Evolutionary conservation across 805 yeast genomes (phyloP).

Genomic region (Lipomyces chichibuensis): DNA sequence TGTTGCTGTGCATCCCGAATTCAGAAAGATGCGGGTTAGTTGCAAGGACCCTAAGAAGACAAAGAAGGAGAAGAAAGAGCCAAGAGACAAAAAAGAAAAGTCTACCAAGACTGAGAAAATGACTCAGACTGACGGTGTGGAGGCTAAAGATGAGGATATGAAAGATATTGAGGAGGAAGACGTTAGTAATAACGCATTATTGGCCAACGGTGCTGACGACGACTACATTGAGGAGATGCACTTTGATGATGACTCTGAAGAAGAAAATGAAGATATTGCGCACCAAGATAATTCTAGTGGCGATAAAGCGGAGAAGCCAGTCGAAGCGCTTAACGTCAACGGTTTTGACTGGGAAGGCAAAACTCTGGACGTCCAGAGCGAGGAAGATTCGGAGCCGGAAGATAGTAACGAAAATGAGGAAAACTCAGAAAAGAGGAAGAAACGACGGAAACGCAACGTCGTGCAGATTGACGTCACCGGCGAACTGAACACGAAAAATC

Average conservation of each 20-base stretch:
- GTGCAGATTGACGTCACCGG: conserved; percentile 79
- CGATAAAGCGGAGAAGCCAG: conserved; percentile 42
- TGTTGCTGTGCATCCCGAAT: conserved; percentile 57
- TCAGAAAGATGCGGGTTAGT: conserved; percentile 65
- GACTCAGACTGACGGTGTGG: conserved; percentile 44
- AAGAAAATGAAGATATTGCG: conserved; percentile 44
- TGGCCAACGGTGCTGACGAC: conserved; percentile 38
- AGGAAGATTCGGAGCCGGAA: conserved; percentile 42
- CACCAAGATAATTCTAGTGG: conserved; percentile 41
- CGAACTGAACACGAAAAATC: conserved; percentile 79
- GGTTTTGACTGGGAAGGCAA: conserved; percentile 97
- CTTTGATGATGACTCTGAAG: conserved; percentile 40
- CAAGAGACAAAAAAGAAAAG: conserved; percentile 27
- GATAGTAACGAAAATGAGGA: conserved; percentile 39
- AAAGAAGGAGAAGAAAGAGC: conserved; percentile 35
- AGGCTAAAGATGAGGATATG: conserved; percentile 51
- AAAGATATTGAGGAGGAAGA: conserved; percentile 39
- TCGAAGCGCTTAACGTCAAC: conserved; percentile 71
- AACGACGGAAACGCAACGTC: conserved; percentile 47
- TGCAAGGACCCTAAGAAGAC: conserved; percentile 60
- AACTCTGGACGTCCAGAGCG: conserved; percentile 57
- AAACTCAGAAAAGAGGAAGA: conserved; percentile 49
- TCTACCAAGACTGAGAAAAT: conserved; percentile 4
- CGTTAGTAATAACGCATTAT: conserved; percentile 39
- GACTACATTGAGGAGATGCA: conserved; percentile 30